Percentiles rank a stretch among this genome's conserved stretches.
Conservation (phyloP, 257 asterid species). For the Henckelia pumila region DNA sequence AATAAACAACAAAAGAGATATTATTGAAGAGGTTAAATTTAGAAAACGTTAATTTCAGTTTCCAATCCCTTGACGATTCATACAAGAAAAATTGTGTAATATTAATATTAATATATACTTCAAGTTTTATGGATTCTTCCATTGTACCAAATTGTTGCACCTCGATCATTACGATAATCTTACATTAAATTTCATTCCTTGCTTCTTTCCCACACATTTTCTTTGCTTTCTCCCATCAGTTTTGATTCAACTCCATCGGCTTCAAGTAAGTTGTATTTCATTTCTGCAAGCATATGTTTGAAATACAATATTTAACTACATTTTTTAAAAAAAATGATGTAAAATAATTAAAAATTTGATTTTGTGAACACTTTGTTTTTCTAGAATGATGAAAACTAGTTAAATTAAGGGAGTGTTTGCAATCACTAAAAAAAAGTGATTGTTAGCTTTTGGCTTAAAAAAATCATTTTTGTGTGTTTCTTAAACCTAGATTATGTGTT, state of each 20-base stretch:
- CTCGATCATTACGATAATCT: conserved; percentile 31
- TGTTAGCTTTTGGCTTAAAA: no score
- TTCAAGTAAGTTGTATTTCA: conserved; percentile 18
- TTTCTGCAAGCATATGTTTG: background rate
- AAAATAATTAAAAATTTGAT: background rate
- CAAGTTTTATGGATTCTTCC: conserved; percentile 8
- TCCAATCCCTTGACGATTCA: conserved; percentile 16
- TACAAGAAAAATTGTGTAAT: conserved; percentile 22
- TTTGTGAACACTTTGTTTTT: background rate
- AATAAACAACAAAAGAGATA: background rate
- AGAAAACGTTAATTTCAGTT: no score
- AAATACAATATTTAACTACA: background rate
- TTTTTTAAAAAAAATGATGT: background rate
- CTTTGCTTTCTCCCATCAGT: conserved; percentile 7
- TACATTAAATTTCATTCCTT: background rate
- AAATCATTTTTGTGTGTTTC: no score
- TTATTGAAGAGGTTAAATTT: no score
- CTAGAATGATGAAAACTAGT: no score
- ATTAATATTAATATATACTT: background rate
- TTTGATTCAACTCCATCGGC: background rate
- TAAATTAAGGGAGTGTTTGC: no score
- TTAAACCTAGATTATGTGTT: no score
- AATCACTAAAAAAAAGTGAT: no score
- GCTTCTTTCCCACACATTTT: background rate
- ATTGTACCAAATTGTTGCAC: conserved; percentile 26